A percentile compares a stretch with the other conserved stretches of the same genome.
Evolutionary conservation across 176 grass and related monocot genomes (phyloP).

Genomic region (Zoysia japonica): DNA sequence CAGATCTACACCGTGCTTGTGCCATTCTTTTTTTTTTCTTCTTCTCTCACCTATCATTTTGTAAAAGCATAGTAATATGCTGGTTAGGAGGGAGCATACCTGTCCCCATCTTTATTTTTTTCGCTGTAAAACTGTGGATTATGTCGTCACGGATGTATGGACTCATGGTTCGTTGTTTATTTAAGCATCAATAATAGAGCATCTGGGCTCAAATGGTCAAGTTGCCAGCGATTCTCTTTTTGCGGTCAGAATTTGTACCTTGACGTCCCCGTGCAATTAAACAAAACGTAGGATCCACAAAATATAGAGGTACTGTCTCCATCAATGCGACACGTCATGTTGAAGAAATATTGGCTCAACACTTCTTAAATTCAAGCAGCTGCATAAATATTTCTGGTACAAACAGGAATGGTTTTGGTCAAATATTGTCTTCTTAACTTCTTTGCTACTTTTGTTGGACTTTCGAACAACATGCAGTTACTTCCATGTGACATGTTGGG

Average conservation of each 20-base stretch:
- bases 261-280: conserved; percentile 39
- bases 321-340: conserved; percentile 38
- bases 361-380: conserved; percentile 13
- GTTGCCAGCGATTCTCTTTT: conserved; percentile 32
- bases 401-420: neutral
- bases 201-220: conserved; percentile 35
- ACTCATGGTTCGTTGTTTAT: neutral
- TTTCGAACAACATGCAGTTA: no score
- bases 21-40: neutral
- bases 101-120: conserved; percentile 1
- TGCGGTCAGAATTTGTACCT: conserved; percentile 19
- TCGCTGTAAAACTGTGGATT: conserved; percentile 19
- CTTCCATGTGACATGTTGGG: no score
- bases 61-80: conserved; percentile 19
- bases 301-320: neutral
- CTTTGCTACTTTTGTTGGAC: neutral
- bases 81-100: conserved; percentile 42
- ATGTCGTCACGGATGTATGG: conserved; percentile 6
- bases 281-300: conserved; percentile 13
- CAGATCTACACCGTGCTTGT: conserved; percentile 9
- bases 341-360: neutral
- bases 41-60: neutral
- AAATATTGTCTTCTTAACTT: neutral
- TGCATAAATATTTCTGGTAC: neutral
- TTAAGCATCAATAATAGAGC: conserved; percentile 49